These are phyloP conservation scores for Jatropha podagrica DNA, from an alignment of 441 rosid genomes.

Conservation along the genomic window DNA sequence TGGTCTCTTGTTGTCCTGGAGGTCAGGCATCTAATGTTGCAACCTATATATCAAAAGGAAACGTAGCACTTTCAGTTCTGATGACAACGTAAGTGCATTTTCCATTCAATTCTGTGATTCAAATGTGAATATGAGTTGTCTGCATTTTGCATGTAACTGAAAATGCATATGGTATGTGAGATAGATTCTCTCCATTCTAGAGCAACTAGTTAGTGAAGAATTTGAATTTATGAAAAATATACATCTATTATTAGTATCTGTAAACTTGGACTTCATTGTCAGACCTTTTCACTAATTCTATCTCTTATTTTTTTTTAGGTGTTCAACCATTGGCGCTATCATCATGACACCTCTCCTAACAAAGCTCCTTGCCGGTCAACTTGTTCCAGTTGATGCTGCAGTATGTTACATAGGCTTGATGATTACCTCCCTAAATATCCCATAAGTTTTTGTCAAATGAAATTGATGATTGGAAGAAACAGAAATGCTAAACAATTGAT, in stretches of 20 bases:
- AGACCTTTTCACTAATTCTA: constrained; percentile 14
- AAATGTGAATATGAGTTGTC: neutral
- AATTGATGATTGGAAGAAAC: neutral
- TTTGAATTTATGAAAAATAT: neutral
- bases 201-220: neutral
- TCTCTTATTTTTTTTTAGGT: constrained; percentile 42
- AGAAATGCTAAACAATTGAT: neutral
- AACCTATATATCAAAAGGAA: constrained; percentile 88
- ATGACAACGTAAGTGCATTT: constrained; percentile 76
- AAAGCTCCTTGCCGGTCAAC: constrained; percentile 97
- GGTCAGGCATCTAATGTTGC: constrained; percentile 98
- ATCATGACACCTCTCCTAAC: constrained; percentile 97
- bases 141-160: neutral
- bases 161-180: neutral
- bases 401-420: constrained; percentile 41
- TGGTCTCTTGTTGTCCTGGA: constrained; percentile 97
- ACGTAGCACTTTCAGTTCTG: constrained; percentile 95
- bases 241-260: neutral
- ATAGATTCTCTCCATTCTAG: neutral
- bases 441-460: neutral
- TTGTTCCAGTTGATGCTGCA: constrained; percentile 95
- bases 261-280: neutral
- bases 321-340: constrained; percentile 96
- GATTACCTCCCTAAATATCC: neutral
- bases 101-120: constrained; percentile 6